Evolutionary conservation across 2,329 filamentous ascomycete genomes (phyloP), one percentile per base, ranked within the genome.

Genomic region (Xylaria sp.): DNA sequence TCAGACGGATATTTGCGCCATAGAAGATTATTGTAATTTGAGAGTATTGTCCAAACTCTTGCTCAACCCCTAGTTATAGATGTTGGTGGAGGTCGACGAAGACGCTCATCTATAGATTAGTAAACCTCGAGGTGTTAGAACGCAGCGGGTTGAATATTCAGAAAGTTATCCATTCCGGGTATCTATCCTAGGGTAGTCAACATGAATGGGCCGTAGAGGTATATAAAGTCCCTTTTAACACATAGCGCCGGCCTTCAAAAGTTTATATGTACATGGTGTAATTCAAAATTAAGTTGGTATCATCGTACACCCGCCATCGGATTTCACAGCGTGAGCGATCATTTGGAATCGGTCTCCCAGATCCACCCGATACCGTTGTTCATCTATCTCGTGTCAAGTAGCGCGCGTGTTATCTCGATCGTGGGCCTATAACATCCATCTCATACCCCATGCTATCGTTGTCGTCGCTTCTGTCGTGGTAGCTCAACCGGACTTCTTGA

Each of bases 381-480:
- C 42, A 11, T 57, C 13, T 65, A 6, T 49, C 33, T 57, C 33
- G 31, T 53, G 22, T 33, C 13, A n/a, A 55, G 33, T 49, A 54
- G 33, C n/a, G 25, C 22, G 2, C 13, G 4, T 29, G 27, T 56
- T 45, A 59, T 36, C 33, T 60, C 25, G 60, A 47, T 51, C 55
- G 39, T 51, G 44, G 42, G 15, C 54, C 53, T 9, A 71, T 66
- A 13, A 60, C 58, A 2, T 70, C 71, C 71, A 73, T 71, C 63
- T 73, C 72, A 31, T 71, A 71, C 17, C 68, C 68, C 25, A 69
- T 66, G 39, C 65, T 69, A 4, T 71, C 69, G 29, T 68, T 70
- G 27, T 73, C 71, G 27, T 73, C 71, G 58, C 71, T 73, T 58
- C 67, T 67, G 22, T 73, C 67, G 27, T 73, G 70, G 58, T 70